Evolutionary conservation across 1,284 basidiomycete genomes (phyloP).

Genomic region (Chondrostereum purpureum): DNA sequence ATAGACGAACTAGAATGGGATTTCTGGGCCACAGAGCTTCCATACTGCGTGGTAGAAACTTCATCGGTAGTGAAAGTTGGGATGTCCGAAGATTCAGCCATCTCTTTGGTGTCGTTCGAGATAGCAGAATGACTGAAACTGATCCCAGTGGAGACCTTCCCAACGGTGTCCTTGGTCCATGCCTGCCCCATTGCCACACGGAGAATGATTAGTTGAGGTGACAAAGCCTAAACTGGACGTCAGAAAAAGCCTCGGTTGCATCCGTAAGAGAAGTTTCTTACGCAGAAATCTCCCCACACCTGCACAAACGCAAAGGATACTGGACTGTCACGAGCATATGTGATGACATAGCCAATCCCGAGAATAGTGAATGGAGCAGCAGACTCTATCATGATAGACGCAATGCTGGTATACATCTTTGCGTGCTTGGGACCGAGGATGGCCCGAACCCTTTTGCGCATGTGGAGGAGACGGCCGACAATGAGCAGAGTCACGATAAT

Average conservation of each 20-base stretch:
- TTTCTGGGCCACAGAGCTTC: neutral
- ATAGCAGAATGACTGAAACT: constrained; percentile 17
- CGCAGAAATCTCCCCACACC: constrained; percentile 21
- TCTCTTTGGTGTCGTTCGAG: too few relatives aligned
- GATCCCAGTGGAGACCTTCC: neutral
- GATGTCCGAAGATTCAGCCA: neutral
- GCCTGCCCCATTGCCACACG: constrained; percentile 20
- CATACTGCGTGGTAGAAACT: neutral
- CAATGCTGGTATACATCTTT: constrained; percentile 20
- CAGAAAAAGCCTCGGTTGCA: neutral
- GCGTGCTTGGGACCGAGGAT: constrained; percentile 18
- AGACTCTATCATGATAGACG: constrained; percentile 21
- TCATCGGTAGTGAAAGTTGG: neutral
- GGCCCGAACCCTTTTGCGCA: constrained; percentile 9
- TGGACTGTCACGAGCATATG: constrained; percentile 18
- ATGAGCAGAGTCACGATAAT: neutral
- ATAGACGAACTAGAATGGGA: neutral
- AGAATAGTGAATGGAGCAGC: constrained; percentile 20
- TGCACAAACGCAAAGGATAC: constrained; percentile 19
- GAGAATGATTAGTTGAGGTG: constrained; percentile 23
- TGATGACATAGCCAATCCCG: constrained; percentile 19
- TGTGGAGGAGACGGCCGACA: neutral
- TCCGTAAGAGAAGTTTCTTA: constrained; percentile 6
- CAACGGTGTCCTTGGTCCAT: constrained; percentile 13
- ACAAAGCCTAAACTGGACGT: constrained; percentile 15